Percentiles rank a stretch among this genome's conserved stretches.
Evolutionary conservation across 441 rosid genomes (phyloP).

Genomic region (Rhodomyrtus psidioides): DNA sequence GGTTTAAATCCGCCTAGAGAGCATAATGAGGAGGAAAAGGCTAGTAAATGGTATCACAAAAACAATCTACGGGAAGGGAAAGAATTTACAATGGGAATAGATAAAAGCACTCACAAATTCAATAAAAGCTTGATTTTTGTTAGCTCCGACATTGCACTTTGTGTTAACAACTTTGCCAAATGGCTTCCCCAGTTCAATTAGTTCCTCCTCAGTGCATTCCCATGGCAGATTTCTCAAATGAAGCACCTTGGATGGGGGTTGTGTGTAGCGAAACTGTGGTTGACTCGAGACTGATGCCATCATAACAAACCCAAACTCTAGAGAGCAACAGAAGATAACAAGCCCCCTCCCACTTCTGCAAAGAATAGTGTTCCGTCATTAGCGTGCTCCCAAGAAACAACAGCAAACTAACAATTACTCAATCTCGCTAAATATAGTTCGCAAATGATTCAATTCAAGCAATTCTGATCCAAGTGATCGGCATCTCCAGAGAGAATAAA

Average conservation of each 20-base stretch:
- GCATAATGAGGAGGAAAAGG: not conserved
- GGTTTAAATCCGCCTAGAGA: conserved; percentile 78
- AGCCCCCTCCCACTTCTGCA: not conserved
- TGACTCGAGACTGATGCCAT: conserved; percentile 97
- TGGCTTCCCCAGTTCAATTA: conserved; percentile 93
- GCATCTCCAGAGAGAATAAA: not conserved
- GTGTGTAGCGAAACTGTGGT: conserved; percentile 97
- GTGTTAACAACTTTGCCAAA: conserved; percentile 97
- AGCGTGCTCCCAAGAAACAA: not conserved
- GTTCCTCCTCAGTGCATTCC: conserved; percentile 97
- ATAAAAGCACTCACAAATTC: conserved; percentile 64
- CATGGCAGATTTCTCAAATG: conserved; percentile 97
- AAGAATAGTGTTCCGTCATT: not conserved
- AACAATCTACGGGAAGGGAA: not conserved
- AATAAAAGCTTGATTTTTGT: conserved; percentile 95
- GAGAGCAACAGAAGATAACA: not conserved
- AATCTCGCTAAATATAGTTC: not conserved
- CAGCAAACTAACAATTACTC: not conserved
- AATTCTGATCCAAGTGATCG: not conserved
- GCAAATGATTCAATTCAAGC: not conserved
- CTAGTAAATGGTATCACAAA: not conserved
- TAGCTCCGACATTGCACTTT: conserved; percentile 98
- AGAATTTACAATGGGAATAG: not conserved
- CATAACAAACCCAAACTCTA: conserved; percentile 1
- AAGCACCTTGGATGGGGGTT: conserved; percentile 97